A percentile compares a stretch with the other conserved stretches of the same genome.
phyloP scores from a whole-genome alignment of 176 grass and related monocot species.

The Oryza coarctata region DNA sequence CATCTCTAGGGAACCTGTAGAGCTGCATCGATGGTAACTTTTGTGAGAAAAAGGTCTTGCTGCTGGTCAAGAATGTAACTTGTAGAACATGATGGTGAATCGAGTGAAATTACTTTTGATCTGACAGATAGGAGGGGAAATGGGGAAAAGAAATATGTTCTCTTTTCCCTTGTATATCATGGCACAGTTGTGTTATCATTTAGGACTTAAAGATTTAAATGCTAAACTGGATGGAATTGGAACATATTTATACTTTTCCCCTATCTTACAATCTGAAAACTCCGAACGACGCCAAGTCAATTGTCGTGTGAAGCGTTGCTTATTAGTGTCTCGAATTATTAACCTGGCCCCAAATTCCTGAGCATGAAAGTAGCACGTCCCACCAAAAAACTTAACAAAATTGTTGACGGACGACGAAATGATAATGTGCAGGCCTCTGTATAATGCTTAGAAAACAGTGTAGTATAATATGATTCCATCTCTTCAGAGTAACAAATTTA shows the following conservation, averaged over 20 bases:
- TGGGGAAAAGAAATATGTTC: not conserved
- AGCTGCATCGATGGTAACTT: constrained; percentile 47
- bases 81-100: constrained; percentile 48
- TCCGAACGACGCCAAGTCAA: not conserved
- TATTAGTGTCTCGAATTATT: not conserved
- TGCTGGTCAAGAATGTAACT: constrained; percentile 97
- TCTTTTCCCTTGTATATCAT: constrained; percentile 42
- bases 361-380: no score
- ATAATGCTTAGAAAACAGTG: no score
- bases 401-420: no score
- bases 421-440: no score
- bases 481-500: no score
- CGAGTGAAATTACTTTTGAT: constrained; percentile 38
- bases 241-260: not conserved
- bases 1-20: constrained; percentile 30
- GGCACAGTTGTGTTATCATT: not conserved
- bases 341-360: no score
- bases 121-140: constrained; percentile 43
- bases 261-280: not conserved
- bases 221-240: not conserved
- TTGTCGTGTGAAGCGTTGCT: not conserved
- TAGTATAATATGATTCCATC: no score
- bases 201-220: not conserved
- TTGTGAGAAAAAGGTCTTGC: constrained; percentile 86
- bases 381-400: no score